Evolutionary conservation across 495 filamentous ascomycete genomes (phyloP).

Genomic region (Tuber umbilicatum): DNA sequence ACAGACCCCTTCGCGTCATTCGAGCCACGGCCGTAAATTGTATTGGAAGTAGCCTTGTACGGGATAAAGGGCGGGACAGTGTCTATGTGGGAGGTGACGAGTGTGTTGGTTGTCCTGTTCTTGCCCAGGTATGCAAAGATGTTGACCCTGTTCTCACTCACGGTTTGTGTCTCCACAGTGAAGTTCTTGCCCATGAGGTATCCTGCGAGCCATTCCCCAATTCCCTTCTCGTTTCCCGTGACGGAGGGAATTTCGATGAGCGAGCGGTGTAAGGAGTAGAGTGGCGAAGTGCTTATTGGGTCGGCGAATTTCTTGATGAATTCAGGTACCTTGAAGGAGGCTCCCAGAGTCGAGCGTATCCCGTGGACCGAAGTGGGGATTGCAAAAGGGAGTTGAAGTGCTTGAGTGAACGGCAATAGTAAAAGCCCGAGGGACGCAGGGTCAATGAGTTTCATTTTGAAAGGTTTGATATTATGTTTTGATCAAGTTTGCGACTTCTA

Average conservation of each 20-base stretch:
- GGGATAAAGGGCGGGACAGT: conserved; percentile 62
- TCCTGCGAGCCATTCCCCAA: conserved; percentile 60
- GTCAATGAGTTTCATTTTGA: conserved; percentile 3
- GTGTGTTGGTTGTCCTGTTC: conserved; percentile 54
- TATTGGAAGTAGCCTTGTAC: conserved; percentile 48
- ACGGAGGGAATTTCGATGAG: conserved; percentile 73
- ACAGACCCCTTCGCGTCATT: conserved; percentile 90
- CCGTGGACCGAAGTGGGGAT: neutral
- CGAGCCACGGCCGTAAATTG: conserved; percentile 68
- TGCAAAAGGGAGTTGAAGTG: neutral
- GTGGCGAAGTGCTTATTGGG: conserved; percentile 39
- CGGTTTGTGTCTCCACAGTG: conserved; percentile 59
- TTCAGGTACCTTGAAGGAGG: conserved; percentile 30
- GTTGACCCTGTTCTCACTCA: conserved; percentile 55
- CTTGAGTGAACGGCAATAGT: neutral
- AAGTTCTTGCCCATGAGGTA: conserved; percentile 62
- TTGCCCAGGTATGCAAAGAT: conserved; percentile 67
- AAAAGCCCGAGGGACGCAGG: neutral
- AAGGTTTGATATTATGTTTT: conserved; percentile 2
- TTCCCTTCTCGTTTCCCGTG: conserved; percentile 62
- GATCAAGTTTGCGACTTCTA: neutral
- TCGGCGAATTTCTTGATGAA: conserved; percentile 38
- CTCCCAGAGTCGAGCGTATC: conserved; percentile 1
- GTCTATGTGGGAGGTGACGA: conserved; percentile 56
- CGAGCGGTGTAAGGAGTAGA: conserved; percentile 71